Base-by-base conservation (phyloP, 169 alveolate species). In the Plasmodium chabaudi region DNA sequence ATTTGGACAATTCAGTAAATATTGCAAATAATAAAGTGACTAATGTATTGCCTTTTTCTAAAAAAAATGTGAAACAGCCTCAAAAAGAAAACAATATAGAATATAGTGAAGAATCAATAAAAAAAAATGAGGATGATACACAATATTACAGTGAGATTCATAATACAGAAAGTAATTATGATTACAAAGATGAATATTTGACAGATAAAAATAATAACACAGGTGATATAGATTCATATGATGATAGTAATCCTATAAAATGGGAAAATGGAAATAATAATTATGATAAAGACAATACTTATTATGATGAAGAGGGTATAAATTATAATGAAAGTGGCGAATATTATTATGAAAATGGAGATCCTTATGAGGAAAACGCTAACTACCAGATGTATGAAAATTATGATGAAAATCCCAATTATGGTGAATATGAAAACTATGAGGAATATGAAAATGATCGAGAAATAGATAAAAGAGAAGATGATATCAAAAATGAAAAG, bases 291-390 rank as follows among this genome's bases (percentile, higher is more conserved):
- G 9, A 23, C 21, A 69, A 39, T 17, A 27, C 15, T 42, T 27
- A 67, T 17, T 49, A 68, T 39, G 34, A 82, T 44, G 27, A 67
- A 27, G 10, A 13, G n/a, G 44, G 63, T 51, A 56, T 42, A 5
- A 47, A 77, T 56, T 3, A 57, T 5, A 46, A 39, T 55, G 34
- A 77, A 25, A 77, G 34, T 23, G 65, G 68, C n/a, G 15, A 51
- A 63, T 49, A 77, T 77, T 49, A 47, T 39, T 27, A 77, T 64
- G 88, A 68, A 64, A 71, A 59, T 25, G 84, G 67, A 12, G 59
- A 23, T 5, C 25, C 19, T 42, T 77, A 77, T 63, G 55, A 77
- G 25, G 70, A 77, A 12, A 75, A 56, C 23, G 84, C 42, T 5
- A 49, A 15, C 39, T 15, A 49, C 12, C 27, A 71, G 4, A 39